phyloP scores from a whole-genome alignment of 305 asterid species.

The Fraxinus sp. region DNA sequence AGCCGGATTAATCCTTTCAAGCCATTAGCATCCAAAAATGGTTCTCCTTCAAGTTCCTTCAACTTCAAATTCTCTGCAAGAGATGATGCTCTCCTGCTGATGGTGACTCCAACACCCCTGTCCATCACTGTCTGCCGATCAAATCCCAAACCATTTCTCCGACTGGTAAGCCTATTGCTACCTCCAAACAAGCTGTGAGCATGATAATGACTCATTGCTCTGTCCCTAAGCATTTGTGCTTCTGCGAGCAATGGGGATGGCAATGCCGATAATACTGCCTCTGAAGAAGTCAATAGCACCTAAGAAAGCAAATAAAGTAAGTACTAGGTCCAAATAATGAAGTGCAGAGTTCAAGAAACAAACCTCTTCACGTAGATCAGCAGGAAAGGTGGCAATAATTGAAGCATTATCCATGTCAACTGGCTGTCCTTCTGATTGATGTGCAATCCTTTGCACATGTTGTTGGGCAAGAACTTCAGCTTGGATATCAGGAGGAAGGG shows the following conservation, averaged over 20 bases:
- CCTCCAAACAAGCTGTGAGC: conserved; percentile 98
- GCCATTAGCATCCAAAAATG: conserved; percentile 84
- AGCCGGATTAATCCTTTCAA: conserved; percentile 91
- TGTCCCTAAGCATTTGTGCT: conserved; percentile 99
- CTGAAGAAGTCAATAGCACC: conserved; percentile 98
- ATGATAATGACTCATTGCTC: conserved; percentile 99
- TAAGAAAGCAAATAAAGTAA: conserved; percentile 32
- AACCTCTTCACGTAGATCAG: conserved; percentile 99
- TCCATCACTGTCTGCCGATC: conserved; percentile 86
- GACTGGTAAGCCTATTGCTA: conserved; percentile 72
- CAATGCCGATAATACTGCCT: conserved; percentile 91
- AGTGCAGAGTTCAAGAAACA: conserved; percentile 27
- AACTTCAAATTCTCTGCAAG: conserved; percentile 73
- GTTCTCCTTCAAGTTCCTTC: conserved; percentile 97
- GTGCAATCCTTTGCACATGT: conserved; percentile 84
- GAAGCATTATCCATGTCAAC: conserved; percentile 99
- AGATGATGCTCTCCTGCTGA: conserved; percentile 78
- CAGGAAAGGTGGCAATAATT: conserved; percentile 96
- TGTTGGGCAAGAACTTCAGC: conserved; percentile 99
- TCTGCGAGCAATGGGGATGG: conserved; percentile 99
- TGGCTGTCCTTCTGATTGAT: conserved; percentile 97
- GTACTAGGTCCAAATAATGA: neutral
- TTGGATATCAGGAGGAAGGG: conserved; percentile 99
- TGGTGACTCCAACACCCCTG: conserved; percentile 92
- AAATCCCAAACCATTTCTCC: conserved; percentile 84